Conservation (phyloP, 2,329 filamentous ascomycete genomes). For the Talaromyces sp. region DNA sequence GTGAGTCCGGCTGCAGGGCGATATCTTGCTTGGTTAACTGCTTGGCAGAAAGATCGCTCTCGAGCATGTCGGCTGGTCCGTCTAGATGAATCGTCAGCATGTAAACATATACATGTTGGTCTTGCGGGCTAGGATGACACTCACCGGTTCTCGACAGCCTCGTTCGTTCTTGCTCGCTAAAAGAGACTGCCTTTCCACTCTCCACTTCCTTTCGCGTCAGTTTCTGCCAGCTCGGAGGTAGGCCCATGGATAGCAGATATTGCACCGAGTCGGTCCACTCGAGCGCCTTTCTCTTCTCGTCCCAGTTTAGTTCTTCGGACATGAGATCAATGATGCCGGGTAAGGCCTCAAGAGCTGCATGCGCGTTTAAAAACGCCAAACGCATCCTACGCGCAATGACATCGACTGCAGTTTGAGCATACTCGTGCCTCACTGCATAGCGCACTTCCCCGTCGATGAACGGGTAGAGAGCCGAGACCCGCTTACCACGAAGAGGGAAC, state of each 20-base stretch:
- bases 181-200: constrained; percentile 45
- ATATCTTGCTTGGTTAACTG: constrained; percentile 32
- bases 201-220: constrained; percentile 56
- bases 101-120: not conserved
- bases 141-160: constrained; percentile 21
- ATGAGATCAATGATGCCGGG: constrained; percentile 85
- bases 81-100: constrained; percentile 30
- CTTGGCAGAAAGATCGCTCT: constrained; percentile 43
- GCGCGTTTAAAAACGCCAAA: constrained; percentile 84
- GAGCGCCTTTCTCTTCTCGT: constrained; percentile 60
- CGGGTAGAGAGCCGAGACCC: constrained; percentile 74
- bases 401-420: constrained; percentile 85
- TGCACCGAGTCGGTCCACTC: constrained; percentile 71
- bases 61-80: constrained; percentile 48
- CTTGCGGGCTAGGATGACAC: not conserved
- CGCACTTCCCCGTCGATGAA: constrained; percentile 89
- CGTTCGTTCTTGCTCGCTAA: constrained; percentile 35
- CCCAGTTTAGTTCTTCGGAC: constrained; percentile 77
- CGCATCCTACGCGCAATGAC: constrained; percentile 79
- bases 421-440: constrained; percentile 83
- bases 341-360: constrained; percentile 80
- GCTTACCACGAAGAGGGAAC: constrained; percentile 76
- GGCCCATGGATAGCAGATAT: constrained; percentile 58
- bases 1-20: constrained; percentile 36
- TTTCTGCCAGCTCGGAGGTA: constrained; percentile 51